Conservation (phyloP, 2,329 filamentous ascomycete genomes). For the Graphilbum sp. region DNA sequence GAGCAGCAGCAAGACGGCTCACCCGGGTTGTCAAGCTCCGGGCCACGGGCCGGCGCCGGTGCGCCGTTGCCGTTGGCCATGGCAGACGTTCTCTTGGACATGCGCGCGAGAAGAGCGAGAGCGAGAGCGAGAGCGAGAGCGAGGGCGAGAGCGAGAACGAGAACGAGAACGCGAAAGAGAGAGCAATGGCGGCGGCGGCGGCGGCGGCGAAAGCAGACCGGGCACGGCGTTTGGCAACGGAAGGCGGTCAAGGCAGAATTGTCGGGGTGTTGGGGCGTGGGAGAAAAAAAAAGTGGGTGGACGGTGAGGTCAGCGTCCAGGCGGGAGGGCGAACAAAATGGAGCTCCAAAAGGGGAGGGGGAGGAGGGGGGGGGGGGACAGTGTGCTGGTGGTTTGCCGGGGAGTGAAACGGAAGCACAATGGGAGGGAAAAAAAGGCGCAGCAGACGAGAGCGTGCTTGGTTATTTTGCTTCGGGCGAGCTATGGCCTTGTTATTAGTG, state of each 20-base stretch:
- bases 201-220: background rate
- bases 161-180: background rate
- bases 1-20: background rate
- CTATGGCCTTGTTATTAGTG: no score
- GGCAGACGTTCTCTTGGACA: slow-evolving; percentile 9
- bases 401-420: no score
- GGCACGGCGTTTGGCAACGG: background rate
- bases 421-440: no score
- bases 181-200: background rate
- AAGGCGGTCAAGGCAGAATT: background rate
- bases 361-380: no score
- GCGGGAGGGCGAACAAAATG: no score
- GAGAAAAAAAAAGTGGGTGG: background rate
- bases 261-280: background rate
- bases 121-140: background rate
- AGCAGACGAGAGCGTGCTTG: no score
- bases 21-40: slow-evolving; percentile 1
- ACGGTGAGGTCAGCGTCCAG: no score
- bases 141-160: background rate
- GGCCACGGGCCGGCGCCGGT: background rate
- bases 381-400: no score
- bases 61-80: slow-evolving; percentile 8
- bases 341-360: no score
- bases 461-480: no score
- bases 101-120: background rate